Conservation (phyloP, 2,329 filamentous ascomycete genomes). For the Aspergillus pseudonomiae region DNA sequence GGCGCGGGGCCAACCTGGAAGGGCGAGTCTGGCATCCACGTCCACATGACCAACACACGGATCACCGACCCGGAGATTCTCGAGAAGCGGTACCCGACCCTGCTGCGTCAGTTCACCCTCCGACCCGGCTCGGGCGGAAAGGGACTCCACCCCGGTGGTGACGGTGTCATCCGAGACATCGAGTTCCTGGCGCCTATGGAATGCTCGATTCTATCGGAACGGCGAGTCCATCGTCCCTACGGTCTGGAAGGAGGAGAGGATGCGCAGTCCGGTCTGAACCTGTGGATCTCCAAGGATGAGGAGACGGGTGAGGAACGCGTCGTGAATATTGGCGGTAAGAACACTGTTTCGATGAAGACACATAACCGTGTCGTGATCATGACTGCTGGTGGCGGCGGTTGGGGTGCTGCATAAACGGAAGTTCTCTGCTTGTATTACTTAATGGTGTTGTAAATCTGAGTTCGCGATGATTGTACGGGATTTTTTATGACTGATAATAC, state of each 20-base stretch:
- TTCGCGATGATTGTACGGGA: not conserved
- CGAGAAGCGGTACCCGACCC: slow-evolving; percentile 76
- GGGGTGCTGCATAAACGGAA: slow-evolving; percentile 24
- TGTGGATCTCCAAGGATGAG: slow-evolving; percentile 78
- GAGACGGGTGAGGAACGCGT: slow-evolving; percentile 55
- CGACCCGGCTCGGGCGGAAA: slow-evolving; percentile 65
- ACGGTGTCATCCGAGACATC: slow-evolving; percentile 79
- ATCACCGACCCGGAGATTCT: slow-evolving; percentile 85
- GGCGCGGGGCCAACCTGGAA: slow-evolving; percentile 77
- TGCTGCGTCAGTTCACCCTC: slow-evolving; percentile 73
- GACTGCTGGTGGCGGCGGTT: slow-evolving; percentile 57
- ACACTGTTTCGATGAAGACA: slow-evolving; percentile 61
- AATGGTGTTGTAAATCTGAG: not conserved
- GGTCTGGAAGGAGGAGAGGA: slow-evolving; percentile 82
- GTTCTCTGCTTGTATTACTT: not conserved
- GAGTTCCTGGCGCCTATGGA: slow-evolving; percentile 82
- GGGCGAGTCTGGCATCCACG: slow-evolving; percentile 76
- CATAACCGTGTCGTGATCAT: slow-evolving; percentile 65
- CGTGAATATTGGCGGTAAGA: slow-evolving; percentile 65
- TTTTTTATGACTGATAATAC: not conserved
- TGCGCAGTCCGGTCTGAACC: slow-evolving; percentile 76
- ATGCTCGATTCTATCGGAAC: slow-evolving; percentile 76
- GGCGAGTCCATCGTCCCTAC: slow-evolving; percentile 76
- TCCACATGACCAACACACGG: slow-evolving; percentile 85
- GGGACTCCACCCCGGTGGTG: slow-evolving; percentile 70